phyloP scores from a whole-genome alignment of 1,139 yeast genomes.

The Nakaseomyces delphensis region DNA sequence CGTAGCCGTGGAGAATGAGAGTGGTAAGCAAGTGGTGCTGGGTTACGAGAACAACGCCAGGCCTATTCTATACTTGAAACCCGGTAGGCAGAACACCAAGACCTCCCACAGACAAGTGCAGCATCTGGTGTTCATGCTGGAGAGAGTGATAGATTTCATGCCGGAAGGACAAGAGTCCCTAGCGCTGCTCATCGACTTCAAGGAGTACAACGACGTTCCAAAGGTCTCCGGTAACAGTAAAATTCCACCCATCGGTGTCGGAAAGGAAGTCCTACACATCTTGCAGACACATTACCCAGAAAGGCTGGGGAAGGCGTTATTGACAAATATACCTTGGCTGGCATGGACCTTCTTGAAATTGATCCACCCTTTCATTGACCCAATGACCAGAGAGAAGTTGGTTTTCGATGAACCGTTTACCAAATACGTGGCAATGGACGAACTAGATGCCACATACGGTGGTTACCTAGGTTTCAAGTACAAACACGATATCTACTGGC shows the following conservation, averaged over 20 bases:
- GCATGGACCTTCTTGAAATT: constrained; percentile 85
- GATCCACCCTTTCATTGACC: constrained; percentile 91
- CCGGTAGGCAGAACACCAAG: constrained; percentile 90
- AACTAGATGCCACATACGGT: constrained; percentile 75
- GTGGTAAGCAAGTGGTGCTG: constrained; percentile 81
- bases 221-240: constrained; percentile 47
- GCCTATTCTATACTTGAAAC: constrained; percentile 82
- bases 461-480: constrained; percentile 80
- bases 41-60: constrained; percentile 86
- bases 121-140: constrained; percentile 85
- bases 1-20: constrained; percentile 62
- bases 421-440: constrained; percentile 69
- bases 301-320: constrained; percentile 79
- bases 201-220: constrained; percentile 49
- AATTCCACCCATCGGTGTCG: constrained; percentile 75
- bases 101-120: constrained; percentile 83
- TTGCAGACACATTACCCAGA: constrained; percentile 94
- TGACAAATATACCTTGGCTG: constrained; percentile 87
- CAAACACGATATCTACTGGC: constrained; percentile 75
- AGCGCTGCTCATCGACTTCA: constrained; percentile 83
- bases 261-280: constrained; percentile 65
- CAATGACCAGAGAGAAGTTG: constrained; percentile 83
- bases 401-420: constrained; percentile 84
- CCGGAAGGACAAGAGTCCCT: constrained; percentile 92
- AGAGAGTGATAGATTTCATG: constrained; percentile 84